Evolutionary conservation across 148 eudicot genomes (phyloP).

Genomic region (Chenopodium album): DNA sequence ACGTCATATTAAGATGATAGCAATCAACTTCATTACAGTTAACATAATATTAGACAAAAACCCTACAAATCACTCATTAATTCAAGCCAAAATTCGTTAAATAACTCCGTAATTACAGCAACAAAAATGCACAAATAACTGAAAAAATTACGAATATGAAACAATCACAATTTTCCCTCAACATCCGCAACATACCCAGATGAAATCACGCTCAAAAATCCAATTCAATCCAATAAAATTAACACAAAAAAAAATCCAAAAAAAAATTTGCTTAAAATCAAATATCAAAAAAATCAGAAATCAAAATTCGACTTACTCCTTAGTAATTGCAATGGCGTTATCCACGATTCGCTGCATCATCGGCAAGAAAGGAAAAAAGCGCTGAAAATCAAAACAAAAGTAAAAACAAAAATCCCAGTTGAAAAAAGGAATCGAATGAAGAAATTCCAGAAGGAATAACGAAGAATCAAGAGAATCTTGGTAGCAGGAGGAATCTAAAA

Average conservation of each 20-base stretch:
- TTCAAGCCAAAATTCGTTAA: not conserved
- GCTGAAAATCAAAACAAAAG: not conserved
- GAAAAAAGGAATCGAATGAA: not conserved
- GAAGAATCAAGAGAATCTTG: conserved; percentile 1
- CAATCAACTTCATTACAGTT: too few species aligned
- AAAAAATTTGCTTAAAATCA: not conserved
- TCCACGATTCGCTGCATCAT: conserved; percentile 36
- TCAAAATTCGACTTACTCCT: conserved; percentile 25
- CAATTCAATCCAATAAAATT: not conserved
- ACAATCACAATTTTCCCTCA: not conserved
- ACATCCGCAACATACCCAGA: not conserved
- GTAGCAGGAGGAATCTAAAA: conserved; percentile 1
- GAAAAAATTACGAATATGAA: not conserved
- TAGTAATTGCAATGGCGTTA: conserved; percentile 29
- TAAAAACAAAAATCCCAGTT: not conserved
- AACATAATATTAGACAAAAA: too few species aligned
- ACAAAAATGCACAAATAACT: not conserved
- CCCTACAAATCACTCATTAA: not conserved
- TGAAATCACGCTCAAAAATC: not conserved
- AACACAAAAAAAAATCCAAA: not conserved
- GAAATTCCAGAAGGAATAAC: not conserved
- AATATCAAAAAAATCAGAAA: not conserved
- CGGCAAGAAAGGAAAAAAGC: not conserved
- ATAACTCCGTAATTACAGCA: not conserved
- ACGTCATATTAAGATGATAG: too few species aligned